phyloP scores from a whole-genome alignment of 2,329 filamentous ascomycete species.

The Aspergillus sp. region DNA sequence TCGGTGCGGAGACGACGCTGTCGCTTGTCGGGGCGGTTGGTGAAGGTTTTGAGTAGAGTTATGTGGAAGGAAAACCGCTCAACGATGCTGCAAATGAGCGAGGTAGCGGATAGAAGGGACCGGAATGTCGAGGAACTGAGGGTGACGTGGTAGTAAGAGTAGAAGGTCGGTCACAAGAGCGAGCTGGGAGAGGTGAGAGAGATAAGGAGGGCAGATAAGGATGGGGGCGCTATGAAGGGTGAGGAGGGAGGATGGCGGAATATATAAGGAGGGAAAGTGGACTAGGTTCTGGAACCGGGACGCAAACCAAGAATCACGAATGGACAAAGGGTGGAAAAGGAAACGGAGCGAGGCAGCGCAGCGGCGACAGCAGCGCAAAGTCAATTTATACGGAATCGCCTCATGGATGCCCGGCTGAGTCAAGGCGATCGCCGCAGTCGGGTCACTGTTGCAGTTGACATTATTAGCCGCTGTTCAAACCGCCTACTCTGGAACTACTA shows the following conservation, averaged over 20 bases:
- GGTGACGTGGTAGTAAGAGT: constrained; percentile 8
- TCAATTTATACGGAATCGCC: constrained; percentile 24
- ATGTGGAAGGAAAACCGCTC: not conserved
- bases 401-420: constrained; percentile 19
- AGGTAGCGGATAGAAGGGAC: not conserved
- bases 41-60: not conserved
- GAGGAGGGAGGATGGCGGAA: constrained; percentile 2
- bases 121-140: not conserved
- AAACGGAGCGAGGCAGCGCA: constrained; percentile 11
- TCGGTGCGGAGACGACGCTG: constrained; percentile 7
- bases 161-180: constrained; percentile 2
- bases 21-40: not conserved
- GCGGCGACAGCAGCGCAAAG: constrained; percentile 21
- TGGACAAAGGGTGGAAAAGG: constrained; percentile 9
- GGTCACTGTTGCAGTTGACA: no score
- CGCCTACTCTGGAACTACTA: no score
- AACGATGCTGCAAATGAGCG: not conserved
- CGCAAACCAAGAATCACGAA: constrained; percentile 3
- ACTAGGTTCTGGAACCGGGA: not conserved
- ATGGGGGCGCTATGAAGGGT: constrained; percentile 8
- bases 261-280: not conserved
- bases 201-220: constrained; percentile 12
- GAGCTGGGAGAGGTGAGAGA: not conserved
- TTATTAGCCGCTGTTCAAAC: not conserved
- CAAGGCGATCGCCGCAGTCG: constrained; percentile 12